Percentiles rank a stretch among this genome's conserved stretches.
Evolutionary conservation across 2,329 filamentous ascomycete species (phyloP).

Genomic region (Dactylonectria macrodidyma): DNA sequence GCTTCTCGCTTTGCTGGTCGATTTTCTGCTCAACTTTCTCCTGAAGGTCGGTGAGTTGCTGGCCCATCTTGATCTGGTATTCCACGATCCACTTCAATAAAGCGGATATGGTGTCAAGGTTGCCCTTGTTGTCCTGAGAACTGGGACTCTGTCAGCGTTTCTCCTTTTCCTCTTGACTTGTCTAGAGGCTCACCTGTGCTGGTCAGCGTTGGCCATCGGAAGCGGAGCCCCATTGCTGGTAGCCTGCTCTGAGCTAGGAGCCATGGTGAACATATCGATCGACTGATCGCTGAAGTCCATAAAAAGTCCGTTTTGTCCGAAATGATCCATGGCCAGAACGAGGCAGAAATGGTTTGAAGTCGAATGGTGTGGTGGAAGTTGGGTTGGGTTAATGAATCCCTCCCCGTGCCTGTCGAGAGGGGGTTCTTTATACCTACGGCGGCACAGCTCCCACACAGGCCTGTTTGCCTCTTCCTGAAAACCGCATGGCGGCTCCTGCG

Average conservation of each 20-base stretch:
- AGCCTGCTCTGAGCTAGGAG: background rate
- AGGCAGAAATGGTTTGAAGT: background rate
- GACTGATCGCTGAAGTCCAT: background rate
- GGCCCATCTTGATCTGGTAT: background rate
- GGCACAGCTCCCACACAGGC: background rate
- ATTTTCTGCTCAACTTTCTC: constrained; percentile 4
- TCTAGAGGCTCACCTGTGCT: background rate
- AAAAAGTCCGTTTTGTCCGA: background rate
- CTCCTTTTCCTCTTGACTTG: background rate
- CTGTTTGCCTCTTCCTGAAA: background rate
- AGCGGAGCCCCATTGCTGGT: background rate
- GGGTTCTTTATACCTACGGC: constrained; percentile 1
- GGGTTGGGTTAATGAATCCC: background rate
- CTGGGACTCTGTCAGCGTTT: background rate
- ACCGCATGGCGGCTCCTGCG: background rate
- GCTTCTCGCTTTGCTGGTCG: background rate
- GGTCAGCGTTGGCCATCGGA: background rate
- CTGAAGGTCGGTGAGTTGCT: background rate
- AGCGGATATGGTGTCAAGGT: background rate
- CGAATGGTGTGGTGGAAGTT: background rate
- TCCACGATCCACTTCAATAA: background rate
- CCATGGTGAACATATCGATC: background rate
- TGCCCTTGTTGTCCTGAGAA: background rate
- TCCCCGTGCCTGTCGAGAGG: background rate
- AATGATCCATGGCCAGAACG: background rate